Evolutionary conservation across 106 monocot species (phyloP).

Genomic region (Acanthochlamys bracteata): DNA sequence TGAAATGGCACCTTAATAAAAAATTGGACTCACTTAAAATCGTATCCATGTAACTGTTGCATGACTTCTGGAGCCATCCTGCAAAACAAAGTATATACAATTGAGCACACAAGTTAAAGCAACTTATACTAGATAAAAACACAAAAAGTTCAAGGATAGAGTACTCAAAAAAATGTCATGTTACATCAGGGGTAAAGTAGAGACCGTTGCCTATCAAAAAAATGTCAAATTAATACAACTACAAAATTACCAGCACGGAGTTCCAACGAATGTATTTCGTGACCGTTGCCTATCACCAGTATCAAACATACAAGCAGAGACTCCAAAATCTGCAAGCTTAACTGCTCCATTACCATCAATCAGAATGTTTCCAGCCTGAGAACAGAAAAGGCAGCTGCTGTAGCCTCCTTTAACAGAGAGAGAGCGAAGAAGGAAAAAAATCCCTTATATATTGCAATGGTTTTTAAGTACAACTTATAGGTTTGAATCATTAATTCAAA

Average conservation of each 20-base stretch:
- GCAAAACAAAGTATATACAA: slow-evolving; percentile 2
- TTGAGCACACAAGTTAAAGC: no score
- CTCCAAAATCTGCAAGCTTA: slow-evolving; percentile 91
- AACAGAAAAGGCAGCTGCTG: no score
- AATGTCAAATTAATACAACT: not conserved
- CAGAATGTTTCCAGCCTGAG: slow-evolving; percentile 89
- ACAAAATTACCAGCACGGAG: slow-evolving; percentile 82
- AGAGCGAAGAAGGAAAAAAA: no score
- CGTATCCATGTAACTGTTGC: slow-evolving; percentile 94
- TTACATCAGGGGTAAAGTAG: not conserved
- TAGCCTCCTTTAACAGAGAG: no score
- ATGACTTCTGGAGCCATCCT: slow-evolving; percentile 99
- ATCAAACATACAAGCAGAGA: slow-evolving; percentile 97
- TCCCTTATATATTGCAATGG: no score
- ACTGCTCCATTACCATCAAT: slow-evolving; percentile 75
- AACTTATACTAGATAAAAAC: no score
- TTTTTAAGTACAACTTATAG: no score
- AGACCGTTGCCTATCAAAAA: not conserved
- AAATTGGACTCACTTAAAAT: slow-evolving; percentile 73
- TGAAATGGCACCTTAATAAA: not conserved
- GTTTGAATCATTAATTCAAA: no score
- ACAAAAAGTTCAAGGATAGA: no score
- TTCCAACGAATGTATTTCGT: slow-evolving; percentile 93
- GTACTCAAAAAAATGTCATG: no score
- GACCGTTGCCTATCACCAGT: slow-evolving; percentile 83